Evolutionary conservation across 2,329 filamentous ascomycete genomes (phyloP), one percentile per base, ranked within the genome.

Genomic region (Neofusicoccum kwambonambiense): DNA sequence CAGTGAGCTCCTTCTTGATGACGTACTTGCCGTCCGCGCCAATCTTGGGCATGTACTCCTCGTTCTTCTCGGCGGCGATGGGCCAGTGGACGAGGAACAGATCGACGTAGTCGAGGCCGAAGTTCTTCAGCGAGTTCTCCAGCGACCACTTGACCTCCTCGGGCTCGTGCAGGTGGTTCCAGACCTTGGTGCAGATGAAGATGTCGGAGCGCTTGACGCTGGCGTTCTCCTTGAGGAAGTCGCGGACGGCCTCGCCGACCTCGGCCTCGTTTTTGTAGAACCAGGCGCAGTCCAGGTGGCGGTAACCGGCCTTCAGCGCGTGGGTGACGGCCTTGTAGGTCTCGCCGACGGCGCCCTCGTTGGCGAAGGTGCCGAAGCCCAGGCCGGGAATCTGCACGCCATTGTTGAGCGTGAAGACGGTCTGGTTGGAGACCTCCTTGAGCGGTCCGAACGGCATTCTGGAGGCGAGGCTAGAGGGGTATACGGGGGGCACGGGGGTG

Each of bases 151-250:
- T 87, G 15, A 85, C 87, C 62, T 83, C 81, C 17, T 89, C 86
- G 1, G 81, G 79, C 67, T 83, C 84, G 44, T 83, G 83, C 2
- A 80, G 81, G 51, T 86, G 82, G 56, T 79, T 81, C 67, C 88
- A 81, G 64, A 92, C 87, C 79, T 93, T 93, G 67, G 88, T 91
- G n/a, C 89, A 91, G 64, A 92, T 79, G 76, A 90, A 93, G 64
- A 93, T 70, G 37, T 90, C 83, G 31, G 81, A 76, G 50, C 88
- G 83, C 15, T 81, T 77, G 27, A 92, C 70, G 0, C 80, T 81
- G 3, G 85, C 86, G 66, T 83, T 76, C 62, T 81, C 76, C 71
- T 81, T 78, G 66, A 87, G 77, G 76, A 86, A 87, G 71, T 86
- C 85, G 39, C 79, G 79, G 15, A 92, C 77, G 1, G 89, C 89